These are phyloP conservation scores for Paramecium bursaria DNA, from an alignment of 73 alveolate genomes.

Conservation along the genomic window DNA sequence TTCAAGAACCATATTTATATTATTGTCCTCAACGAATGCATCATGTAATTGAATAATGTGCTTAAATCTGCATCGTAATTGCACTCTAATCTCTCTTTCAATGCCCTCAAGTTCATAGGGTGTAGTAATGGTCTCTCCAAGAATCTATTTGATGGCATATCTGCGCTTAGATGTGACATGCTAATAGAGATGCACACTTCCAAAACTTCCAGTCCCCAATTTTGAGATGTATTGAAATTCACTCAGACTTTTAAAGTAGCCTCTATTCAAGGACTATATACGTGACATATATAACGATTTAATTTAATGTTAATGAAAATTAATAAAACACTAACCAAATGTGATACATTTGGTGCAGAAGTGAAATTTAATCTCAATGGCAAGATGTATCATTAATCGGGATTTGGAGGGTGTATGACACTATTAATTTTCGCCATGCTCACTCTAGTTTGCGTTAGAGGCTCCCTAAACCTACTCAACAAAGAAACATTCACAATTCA, in stretches of 20 bases:
- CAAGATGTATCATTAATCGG: slow-evolving; percentile 4
- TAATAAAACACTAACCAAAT: too few relatives aligned
- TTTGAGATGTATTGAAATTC: slow-evolving; percentile 41
- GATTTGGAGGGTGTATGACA: slow-evolving; percentile 30
- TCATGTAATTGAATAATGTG: slow-evolving; percentile 61
- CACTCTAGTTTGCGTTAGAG: neutral
- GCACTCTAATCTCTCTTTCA: slow-evolving; percentile 68
- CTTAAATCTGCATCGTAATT: slow-evolving; percentile 18
- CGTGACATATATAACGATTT: too few relatives aligned
- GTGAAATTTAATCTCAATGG: slow-evolving; percentile 25
- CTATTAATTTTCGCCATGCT: neutral
- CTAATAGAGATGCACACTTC: slow-evolving; percentile 47
- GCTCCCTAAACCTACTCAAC: neutral
- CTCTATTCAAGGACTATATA: slow-evolving; percentile 41
- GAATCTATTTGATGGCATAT: slow-evolving; percentile 70
- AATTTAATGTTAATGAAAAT: too few relatives aligned
- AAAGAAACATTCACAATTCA: slow-evolving; percentile 1
- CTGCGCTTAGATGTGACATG: slow-evolving; percentile 31
- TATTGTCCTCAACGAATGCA: slow-evolving; percentile 59
- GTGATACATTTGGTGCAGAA: slow-evolving; percentile 56
- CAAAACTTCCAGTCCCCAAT: slow-evolving; percentile 67
- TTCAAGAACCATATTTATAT: slow-evolving; percentile 61
- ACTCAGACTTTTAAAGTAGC: slow-evolving; percentile 27
- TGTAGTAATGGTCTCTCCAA: slow-evolving; percentile 36
- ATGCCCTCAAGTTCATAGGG: slow-evolving; percentile 39